Evolutionary conservation across 1,139 yeast species (phyloP), one percentile per base, ranked within the genome.

Genomic region (Debaryomycetaceae sp.): DNA sequence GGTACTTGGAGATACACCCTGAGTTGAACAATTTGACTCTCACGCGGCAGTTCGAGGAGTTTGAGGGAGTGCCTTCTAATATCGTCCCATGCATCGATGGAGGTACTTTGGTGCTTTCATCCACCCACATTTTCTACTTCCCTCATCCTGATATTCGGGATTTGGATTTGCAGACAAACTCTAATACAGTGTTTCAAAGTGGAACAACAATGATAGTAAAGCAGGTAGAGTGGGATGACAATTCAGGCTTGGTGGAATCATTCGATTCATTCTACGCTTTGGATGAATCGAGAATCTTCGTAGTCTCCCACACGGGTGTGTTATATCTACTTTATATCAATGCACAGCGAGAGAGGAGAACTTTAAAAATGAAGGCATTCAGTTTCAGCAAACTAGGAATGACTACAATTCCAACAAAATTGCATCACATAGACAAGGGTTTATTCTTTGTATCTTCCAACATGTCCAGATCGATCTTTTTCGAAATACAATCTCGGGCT

Each of bases 361-460:
- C 42, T 24, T 24, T 47, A 9, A 36, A 34, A 24, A 50, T 72
- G 4, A 49, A 53, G 6, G 52, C 60, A 13, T 49, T 71, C 5
- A 58, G 57, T 5, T 49, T 70, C n/a, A 50, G 69, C 3, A 48
- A 50, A 9, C 51, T 74, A 37, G 76, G 73, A 2, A 49, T 51
- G 34, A 54, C 70, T 1, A 69, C 78, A 1, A 56, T 57, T 4
- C 59, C 65, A 1, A 48, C 54, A 17, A 49, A 44, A 4, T 46
- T 72, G 5, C 64, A 63, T 38, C 73, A 70, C 48, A 49, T 73
- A 6, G 45, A 52, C 9, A 62, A 57, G 5, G 60, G 63, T 42
- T 43, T 56, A 11, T 72, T 74, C 45, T 68, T 62, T 42, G 70
- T 62, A 6, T 55, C 66, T 0, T 72, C 78, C 2, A 56, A 48